These are phyloP conservation scores for Hysterium pulicare DNA, from an alignment of 2,329 filamentous ascomycete genomes.

Conservation along the genomic window DNA sequence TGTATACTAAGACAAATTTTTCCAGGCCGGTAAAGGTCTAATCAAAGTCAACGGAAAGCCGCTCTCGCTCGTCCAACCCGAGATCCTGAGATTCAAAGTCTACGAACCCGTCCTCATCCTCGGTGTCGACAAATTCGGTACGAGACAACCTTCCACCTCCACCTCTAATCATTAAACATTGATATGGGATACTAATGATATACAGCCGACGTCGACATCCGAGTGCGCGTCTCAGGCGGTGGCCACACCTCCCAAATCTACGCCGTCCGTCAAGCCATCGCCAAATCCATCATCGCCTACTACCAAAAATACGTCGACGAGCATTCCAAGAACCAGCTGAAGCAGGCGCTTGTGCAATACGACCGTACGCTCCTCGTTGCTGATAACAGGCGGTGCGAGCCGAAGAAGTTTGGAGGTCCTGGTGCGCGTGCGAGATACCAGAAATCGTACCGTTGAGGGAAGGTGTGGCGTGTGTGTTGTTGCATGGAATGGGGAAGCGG, in stretches of 20 bases:
- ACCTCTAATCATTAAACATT: not conserved
- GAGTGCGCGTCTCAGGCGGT: constrained; percentile 93
- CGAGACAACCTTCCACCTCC: constrained; percentile 14
- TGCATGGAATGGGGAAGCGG: constrained; percentile 27
- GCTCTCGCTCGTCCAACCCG: constrained; percentile 88
- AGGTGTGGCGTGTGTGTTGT: constrained; percentile 24
- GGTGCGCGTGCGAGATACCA: constrained; percentile 97
- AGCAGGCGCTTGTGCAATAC: constrained; percentile 94
- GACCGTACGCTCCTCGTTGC: constrained; percentile 96
- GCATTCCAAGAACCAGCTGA: constrained; percentile 99
- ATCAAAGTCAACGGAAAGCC: constrained; percentile 99
- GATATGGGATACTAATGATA: constrained; percentile 17
- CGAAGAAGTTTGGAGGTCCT: constrained; percentile 95
- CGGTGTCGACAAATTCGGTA: constrained; percentile 91
- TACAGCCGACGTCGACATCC: constrained; percentile 83
- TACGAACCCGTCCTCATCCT: constrained; percentile 98
- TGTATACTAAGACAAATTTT: constrained; percentile 23
- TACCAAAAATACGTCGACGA: constrained; percentile 99
- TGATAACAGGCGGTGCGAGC: constrained; percentile 98
- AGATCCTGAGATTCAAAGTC: constrained; percentile 98
- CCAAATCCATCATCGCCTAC: constrained; percentile 95
- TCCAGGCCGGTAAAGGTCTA: constrained; percentile 75
- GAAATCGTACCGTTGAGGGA: constrained; percentile 94
- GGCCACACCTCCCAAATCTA: constrained; percentile 97
- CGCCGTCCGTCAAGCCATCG: constrained; percentile 97